Percentiles rank a stretch among this genome's conserved stretches.
Evolutionary conservation across 805 yeast species (phyloP).

Genomic region (Saturnispora diversa): DNA sequence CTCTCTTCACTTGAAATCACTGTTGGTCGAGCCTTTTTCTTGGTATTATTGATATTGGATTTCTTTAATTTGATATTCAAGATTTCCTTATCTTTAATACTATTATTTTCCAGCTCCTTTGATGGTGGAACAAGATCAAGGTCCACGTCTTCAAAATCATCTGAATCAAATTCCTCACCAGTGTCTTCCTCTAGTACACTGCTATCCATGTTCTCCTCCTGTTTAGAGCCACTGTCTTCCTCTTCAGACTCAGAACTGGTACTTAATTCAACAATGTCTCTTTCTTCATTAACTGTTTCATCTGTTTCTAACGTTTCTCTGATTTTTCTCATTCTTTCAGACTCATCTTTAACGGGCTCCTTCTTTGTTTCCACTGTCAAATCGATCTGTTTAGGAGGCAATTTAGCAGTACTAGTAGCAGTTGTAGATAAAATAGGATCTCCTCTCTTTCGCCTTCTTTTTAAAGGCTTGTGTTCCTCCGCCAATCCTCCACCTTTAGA

Average conservation of each 20-base stretch:
- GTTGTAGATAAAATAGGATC: neutral
- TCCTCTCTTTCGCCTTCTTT: constrained; percentile 6
- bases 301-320: neutral
- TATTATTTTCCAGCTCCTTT: neutral
- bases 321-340: constrained; percentile 1
- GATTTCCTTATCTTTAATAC: constrained; percentile 13
- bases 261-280: neutral
- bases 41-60: constrained; percentile 12
- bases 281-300: neutral
- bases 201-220: no score
- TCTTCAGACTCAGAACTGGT: neutral
- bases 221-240: no score
- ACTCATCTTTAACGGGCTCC: neutral
- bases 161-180: constrained; percentile 31
- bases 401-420: no score
- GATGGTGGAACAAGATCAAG: constrained; percentile 16
- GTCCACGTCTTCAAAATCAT: constrained; percentile 36
- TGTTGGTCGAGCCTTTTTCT: constrained; percentile 25
- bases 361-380: neutral
- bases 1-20: constrained; percentile 51
- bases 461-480: constrained; percentile 1
- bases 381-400: no score
- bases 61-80: constrained; percentile 21
- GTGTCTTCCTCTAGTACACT: constrained; percentile 9
- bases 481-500: neutral